Base-by-base conservation (phyloP, 225 moss, liverwort and hornwort species). In the Bryum argenteum region DNA sequence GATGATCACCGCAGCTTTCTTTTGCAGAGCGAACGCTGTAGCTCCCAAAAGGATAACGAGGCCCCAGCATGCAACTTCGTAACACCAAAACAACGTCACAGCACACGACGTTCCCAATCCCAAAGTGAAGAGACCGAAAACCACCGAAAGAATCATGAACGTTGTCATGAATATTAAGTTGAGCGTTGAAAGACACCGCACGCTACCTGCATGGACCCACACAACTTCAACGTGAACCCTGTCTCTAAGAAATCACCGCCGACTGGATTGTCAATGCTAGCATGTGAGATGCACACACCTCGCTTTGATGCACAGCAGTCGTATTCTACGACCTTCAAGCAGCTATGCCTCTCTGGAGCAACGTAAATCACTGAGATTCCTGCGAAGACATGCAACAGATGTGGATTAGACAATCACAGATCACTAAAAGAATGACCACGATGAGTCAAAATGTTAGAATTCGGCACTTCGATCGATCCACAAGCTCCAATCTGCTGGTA, bases 61-160 rank as follows among this genome's bases (percentile, higher is more conserved):
- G 13, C 92, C 87, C 97, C 94, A 94, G 78, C 94, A 90, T 23
- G 87, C 75, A 6, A 87, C 81, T 84, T 98, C 88, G 22, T 94
- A 98, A 80, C 94, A 92, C 97, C 97, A 98, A 77, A 98, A 98
- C 12, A 98, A 85, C 43, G 88, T 82, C 59, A 85, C 57, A 9
- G 94, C 85, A 65, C 97, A 98, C 41, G 92, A 81, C 17, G 97
- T 94, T 63, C 88, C 85, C 33, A 98, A 77, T 11, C 83, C 83
- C 63, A 89, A 81, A 56, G 90, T 82, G 73, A 76, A 85, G 75
- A 75, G 76, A 74, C 97, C 97, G 61, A 94, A 77, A 61, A 85
- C 72, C 24, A 89, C 44, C 23, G 94, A 89, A 61, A 98, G 71
- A 24, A 98, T 43, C n/a, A 75, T 71, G 63, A 86, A 89, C 19